A percentile compares a stretch with the other conserved stretches of the same genome.
Conservation (phyloP, 805 yeast genomes). For the Wickerhamomyces strasburgensis region DNA sequence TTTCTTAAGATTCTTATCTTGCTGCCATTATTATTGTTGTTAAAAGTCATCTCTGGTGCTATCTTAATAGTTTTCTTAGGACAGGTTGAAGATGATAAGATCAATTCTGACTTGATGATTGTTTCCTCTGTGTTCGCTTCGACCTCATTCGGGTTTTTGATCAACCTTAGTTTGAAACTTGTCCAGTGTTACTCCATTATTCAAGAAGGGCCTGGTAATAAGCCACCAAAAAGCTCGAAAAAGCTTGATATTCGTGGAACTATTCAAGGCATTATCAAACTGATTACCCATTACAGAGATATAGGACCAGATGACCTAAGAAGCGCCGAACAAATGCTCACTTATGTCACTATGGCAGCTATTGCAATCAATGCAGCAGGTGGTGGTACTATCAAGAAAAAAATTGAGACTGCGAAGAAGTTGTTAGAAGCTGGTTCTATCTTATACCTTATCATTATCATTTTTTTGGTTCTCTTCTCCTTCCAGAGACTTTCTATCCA, state of each 20-base stretch:
- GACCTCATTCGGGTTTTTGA: slow-evolving; percentile 2
- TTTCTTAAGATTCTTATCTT: slow-evolving; percentile 2
- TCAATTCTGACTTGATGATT: slow-evolving; percentile 4
- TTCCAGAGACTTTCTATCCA: slow-evolving; percentile 1
- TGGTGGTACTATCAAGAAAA: slow-evolving; percentile 1
- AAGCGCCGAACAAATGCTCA: no score
- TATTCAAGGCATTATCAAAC: not conserved
- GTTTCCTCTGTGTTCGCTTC: slow-evolving; percentile 3
- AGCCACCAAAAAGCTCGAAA: not conserved
- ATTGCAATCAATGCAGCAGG: slow-evolving; percentile 3
- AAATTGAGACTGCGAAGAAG: not conserved
- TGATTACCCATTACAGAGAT: no score
- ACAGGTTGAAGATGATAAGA: not conserved
- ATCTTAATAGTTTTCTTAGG: not conserved
- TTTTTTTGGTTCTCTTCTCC: not conserved
- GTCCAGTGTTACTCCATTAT: slow-evolving; percentile 1
- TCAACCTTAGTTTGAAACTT: slow-evolving; percentile 3
- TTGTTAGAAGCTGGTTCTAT: slow-evolving; percentile 3
- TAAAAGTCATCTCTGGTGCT: slow-evolving; percentile 2
- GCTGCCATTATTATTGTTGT: not conserved
- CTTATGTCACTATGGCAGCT: no score
- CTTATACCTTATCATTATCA: slow-evolving; percentile 1
- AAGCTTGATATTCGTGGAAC: slow-evolving; percentile 1
- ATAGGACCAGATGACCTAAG: no score
- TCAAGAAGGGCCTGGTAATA: not conserved